Percentiles rank a stretch among this genome's conserved stretches.
Conservation (phyloP, 192 early-diverging fungal genomes). For the Radiomyces spectabilis region DNA sequence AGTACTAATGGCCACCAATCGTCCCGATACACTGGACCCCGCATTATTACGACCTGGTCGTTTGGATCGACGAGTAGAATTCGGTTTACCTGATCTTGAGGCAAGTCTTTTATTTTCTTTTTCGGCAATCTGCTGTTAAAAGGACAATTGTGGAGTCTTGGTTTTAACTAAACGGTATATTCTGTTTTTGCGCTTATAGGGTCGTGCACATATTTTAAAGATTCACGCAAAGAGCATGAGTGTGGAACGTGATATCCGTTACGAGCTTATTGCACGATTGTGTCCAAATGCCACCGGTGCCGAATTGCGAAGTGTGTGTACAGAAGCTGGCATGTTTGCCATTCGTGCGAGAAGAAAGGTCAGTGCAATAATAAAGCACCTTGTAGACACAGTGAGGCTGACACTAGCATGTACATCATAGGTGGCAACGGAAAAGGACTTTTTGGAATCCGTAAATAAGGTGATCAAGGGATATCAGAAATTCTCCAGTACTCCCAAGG, state of each 20-base stretch:
- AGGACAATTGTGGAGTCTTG: too few relatives aligned
- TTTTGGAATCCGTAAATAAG: constrained; percentile 98
- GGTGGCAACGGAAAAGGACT: constrained; percentile 99
- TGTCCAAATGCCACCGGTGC: constrained; percentile 99
- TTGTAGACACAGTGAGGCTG: background rate
- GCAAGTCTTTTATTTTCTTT: too few relatives aligned
- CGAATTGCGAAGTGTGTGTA: constrained; percentile 97
- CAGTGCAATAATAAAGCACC: background rate
- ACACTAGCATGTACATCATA: constrained; percentile 1
- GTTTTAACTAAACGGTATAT: too few relatives aligned
- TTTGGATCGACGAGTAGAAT: constrained; percentile 98
- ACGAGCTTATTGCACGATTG: constrained; percentile 94
- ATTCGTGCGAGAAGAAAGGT: constrained; percentile 95
- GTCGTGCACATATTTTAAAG: constrained; percentile 95
- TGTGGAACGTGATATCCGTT: constrained; percentile 98
- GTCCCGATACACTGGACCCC: constrained; percentile 97
- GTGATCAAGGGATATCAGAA: constrained; percentile 99
- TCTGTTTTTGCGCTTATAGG: too few relatives aligned
- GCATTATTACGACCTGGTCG: constrained; percentile 96
- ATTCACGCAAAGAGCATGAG: constrained; percentile 99
- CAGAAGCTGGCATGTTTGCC: constrained; percentile 99
- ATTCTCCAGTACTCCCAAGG: constrained; percentile 94
- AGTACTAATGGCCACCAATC: constrained; percentile 98
- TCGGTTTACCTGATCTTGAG: constrained; percentile 91
- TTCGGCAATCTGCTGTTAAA: too few relatives aligned